Conservation (phyloP, 2,329 filamentous ascomycete species). For the Monosporascus sp. region DNA sequence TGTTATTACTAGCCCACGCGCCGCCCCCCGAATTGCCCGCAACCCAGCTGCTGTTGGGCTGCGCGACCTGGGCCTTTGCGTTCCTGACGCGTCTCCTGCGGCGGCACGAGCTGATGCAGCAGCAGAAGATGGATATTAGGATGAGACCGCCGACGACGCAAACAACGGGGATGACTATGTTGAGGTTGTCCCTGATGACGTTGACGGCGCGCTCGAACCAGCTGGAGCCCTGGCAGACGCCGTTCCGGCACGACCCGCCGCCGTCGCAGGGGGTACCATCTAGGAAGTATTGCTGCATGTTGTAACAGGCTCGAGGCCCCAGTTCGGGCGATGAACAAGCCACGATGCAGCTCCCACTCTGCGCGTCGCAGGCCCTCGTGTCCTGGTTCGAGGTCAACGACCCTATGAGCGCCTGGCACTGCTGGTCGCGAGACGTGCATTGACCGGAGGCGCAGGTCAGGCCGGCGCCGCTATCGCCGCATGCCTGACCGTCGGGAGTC, state of each 20-base stretch:
- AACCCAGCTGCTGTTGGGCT: conserved; percentile 23
- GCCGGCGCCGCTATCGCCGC: conserved; percentile 57
- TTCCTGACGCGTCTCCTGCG: conserved; percentile 26
- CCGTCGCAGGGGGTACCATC: conserved; percentile 84
- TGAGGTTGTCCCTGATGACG: conserved; percentile 74
- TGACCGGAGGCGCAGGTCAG: conserved; percentile 86
- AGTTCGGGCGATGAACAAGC: conserved; percentile 71
- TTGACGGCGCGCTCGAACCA: conserved; percentile 64
- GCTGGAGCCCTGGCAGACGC: conserved; percentile 67
- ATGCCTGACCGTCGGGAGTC: conserved; percentile 64
- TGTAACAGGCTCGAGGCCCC: conserved; percentile 61
- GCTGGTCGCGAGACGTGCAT: conserved; percentile 85
- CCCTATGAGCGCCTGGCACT: conserved; percentile 83
- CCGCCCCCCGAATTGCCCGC: background rate
- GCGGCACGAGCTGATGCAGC: conserved; percentile 55
- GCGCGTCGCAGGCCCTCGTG: conserved; percentile 71
- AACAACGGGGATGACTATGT: conserved; percentile 76
- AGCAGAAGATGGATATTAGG: conserved; percentile 63
- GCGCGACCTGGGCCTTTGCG: conserved; percentile 19
- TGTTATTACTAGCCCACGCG: background rate
- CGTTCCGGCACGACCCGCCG: conserved; percentile 75
- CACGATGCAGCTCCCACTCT: conserved; percentile 62
- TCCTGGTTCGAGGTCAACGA: conserved; percentile 67
- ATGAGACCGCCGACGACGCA: conserved; percentile 68
- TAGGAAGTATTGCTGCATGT: conserved; percentile 84